Evolutionary conservation across 257 asterid genomes (phyloP).

Genomic region (Plantago major): DNA sequence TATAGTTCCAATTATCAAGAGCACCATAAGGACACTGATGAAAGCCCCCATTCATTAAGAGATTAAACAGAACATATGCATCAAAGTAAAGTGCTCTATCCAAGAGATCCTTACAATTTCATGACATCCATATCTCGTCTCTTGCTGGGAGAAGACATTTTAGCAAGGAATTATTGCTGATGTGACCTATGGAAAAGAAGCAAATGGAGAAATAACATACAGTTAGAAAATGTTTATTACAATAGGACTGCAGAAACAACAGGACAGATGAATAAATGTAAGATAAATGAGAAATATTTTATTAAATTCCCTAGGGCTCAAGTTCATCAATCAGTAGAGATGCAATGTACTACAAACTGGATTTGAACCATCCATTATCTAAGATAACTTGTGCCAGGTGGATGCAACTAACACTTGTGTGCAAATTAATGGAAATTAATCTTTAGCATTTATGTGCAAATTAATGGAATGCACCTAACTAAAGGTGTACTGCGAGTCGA

Average conservation of each 20-base stretch:
- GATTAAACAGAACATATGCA: background rate
- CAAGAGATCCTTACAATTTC: constrained; percentile 61
- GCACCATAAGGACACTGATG: background rate
- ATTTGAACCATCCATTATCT: too few relatives aligned
- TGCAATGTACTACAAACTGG: too few relatives aligned
- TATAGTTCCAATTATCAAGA: background rate
- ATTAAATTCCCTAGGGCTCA: background rate
- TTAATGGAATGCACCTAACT: too few relatives aligned
- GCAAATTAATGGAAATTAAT: too few relatives aligned
- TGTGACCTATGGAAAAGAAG: background rate
- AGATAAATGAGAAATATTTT: background rate
- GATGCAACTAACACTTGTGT: too few relatives aligned
- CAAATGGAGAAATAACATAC: background rate
- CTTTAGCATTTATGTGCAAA: too few relatives aligned
- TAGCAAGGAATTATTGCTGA: constrained; percentile 13
- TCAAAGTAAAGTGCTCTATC: background rate
- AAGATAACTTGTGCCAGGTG: too few relatives aligned
- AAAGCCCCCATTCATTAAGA: background rate
- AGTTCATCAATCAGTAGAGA: too few relatives aligned
- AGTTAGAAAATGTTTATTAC: background rate
- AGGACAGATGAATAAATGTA: background rate
- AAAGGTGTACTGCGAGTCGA: too few relatives aligned
- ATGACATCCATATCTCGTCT: constrained; percentile 95
- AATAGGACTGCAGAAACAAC: background rate
- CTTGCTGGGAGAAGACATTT: constrained; percentile 93